Base-by-base conservation (phyloP, 495 filamentous ascomycete species). In the Penicillium goetzii region DNA sequence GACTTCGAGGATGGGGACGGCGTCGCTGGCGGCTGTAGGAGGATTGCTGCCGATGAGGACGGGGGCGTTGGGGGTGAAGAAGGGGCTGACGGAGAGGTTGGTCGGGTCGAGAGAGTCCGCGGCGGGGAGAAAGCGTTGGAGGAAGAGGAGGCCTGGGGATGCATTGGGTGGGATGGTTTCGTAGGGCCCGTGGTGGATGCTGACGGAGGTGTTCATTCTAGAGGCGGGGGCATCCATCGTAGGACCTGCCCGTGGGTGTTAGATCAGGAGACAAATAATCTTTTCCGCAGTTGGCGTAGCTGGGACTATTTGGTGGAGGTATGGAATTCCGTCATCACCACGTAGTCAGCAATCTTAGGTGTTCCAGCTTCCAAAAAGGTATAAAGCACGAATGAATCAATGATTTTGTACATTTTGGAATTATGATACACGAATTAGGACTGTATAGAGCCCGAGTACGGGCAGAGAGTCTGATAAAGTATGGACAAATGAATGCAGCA, bases 91-190 rank as follows among this genome's bases (percentile, higher is more conserved):
- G 17, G 54, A 57, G 30, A 60, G 14, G n/a, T 34, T 28, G 19
- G 21, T 23, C 59, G 58, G 59, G 8, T 47, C 36, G 2, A 72
- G 36, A 23, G 64, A 65, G 51, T 73, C 72, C 7, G 68, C 34
- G 2, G 62, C 66, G 34, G 68, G 68, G 17, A 74, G 58, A 54
- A 73, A 69, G 32, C 55, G 51, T 23, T 50, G 51, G 17, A 74
- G 68, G 49, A 73, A 71, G 36, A 26, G 23, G 8, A 74, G 64
- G 26, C 68, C 72, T 12, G 70, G 70, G 0, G 65, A 65, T 28
- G 62, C 58, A 14, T 12, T 57, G 12, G 47, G 2, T 0, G 64
- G 56, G 43, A 73, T 73, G 3, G 64, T 58, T 49, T 62, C 60
- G 28, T 64, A 67, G 23, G 68, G 60, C 17, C 70, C 72, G 14